Percentiles rank a stretch among this genome's conserved stretches.
Conservation (phyloP, 805 yeast species). For the Suhomyces sp. region DNA sequence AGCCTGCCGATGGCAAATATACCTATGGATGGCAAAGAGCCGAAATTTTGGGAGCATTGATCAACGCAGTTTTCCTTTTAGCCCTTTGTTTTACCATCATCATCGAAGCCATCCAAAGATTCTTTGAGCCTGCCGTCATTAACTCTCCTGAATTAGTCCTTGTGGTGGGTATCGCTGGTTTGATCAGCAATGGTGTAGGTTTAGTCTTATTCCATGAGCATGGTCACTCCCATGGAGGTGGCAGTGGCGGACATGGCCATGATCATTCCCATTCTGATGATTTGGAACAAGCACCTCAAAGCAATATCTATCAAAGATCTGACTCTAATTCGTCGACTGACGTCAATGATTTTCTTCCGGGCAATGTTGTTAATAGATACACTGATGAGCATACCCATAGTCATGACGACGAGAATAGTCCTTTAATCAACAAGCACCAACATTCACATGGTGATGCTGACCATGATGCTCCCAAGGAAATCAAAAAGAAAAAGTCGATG, state of each 20-base stretch:
- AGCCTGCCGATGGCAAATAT: conserved; percentile 80
- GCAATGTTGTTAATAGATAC: conserved; percentile 42
- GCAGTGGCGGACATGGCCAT: conserved; percentile 33
- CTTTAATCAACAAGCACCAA: conserved; percentile 27
- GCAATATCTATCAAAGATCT: conserved; percentile 6
- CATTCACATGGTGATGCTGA: conserved; percentile 15
- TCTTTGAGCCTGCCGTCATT: conserved; percentile 75
- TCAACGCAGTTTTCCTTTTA: conserved; percentile 88
- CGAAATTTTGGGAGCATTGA: conserved; percentile 90
- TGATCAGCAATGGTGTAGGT: conserved; percentile 80
- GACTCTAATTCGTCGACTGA: conserved; percentile 25
- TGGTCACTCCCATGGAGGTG: conserved; percentile 48
- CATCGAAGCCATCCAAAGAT: conserved; percentile 89
- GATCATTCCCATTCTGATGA: conserved; percentile 21
- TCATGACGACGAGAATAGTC: conserved; percentile 40
- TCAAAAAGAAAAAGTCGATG: conserved; percentile 55
- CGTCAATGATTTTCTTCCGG: conserved; percentile 45
- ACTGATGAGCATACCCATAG: too few species aligned
- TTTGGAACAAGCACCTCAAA: conserved; percentile 3
- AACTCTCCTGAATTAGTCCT: conserved; percentile 81
- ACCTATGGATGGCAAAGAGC: conserved; percentile 99
- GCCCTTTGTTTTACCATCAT: conserved; percentile 91
- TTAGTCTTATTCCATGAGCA: conserved; percentile 82
- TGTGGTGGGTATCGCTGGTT: conserved; percentile 80
- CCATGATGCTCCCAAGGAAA: conserved; percentile 11